Percentiles rank a stretch among this genome's conserved stretches.
Evolutionary conservation across 106 monocot species (phyloP).

Genomic region (Platanthera guangdongensis): DNA sequence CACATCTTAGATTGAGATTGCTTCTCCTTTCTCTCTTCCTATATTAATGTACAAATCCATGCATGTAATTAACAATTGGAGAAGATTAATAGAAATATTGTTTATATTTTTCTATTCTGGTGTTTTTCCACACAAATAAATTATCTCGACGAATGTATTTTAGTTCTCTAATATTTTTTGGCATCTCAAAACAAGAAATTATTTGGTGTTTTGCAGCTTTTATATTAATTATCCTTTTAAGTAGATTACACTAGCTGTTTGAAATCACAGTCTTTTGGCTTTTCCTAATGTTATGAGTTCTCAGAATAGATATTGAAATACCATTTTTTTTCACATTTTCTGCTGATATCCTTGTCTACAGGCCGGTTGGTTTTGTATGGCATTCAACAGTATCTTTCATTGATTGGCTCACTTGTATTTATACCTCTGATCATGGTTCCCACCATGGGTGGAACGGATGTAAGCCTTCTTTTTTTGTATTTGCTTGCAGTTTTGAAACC

Average conservation of each 20-base stretch:
- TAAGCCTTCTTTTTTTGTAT: conserved; percentile 29
- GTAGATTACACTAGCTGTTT: neutral
- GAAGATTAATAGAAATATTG: too few species aligned
- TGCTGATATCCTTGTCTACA: conserved; percentile 27
- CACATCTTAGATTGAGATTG: too few species aligned
- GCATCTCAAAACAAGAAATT: neutral
- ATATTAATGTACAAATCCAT: too few species aligned
- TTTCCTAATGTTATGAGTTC: neutral
- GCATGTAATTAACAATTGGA: too few species aligned
- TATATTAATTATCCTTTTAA: neutral
- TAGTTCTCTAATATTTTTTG: neutral
- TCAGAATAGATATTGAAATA: neutral
- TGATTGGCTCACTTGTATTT: conserved; percentile 92
- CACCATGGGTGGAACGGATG: conserved; percentile 95
- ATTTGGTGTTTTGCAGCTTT: neutral
- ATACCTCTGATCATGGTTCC: conserved; percentile 92
- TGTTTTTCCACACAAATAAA: neutral
- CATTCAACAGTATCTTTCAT: conserved; percentile 82
- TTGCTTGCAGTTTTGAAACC: neutral
- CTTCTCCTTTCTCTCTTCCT: too few species aligned
- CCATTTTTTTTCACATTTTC: neutral
- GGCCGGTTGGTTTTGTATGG: conserved; percentile 69
- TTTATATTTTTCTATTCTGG: too few species aligned
- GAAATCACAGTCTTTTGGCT: neutral
- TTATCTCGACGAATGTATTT: neutral